Evolutionary conservation across 1,139 yeast genomes (phyloP), one percentile per base, ranked within the genome.

Genomic region (Martiniozyma asiatica): DNA sequence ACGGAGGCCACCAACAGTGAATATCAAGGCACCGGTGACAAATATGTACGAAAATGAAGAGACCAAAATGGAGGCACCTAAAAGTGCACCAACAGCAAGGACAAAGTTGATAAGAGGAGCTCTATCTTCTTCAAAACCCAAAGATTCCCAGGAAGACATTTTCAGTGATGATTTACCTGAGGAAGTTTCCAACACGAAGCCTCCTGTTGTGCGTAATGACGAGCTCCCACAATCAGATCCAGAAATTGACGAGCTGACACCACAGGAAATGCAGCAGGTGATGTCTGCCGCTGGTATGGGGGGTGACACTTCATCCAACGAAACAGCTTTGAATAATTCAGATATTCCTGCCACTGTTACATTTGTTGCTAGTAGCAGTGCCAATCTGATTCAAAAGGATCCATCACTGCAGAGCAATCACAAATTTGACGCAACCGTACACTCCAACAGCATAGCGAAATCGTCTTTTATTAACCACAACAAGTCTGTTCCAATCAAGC

Each of bases 81-180:
- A 24, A 20, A 15, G 22, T 19, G 22, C 24, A 17, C 18, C 20
- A 22, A 26, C 17, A 13, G 20, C 16, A 17, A 14, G 15, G 14
- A 13, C 12, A 24, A 8, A 23, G 20, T 18, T 16, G 25, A 44
- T 44, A 33, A 55, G 37, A 39, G 24, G 42, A 50, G 4, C 9
- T n/a, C 28, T 23, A 12, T 14, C 23, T 22, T 6, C 6, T 17
- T 6, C 7, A 8, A 17, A 17, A 6, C 6, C 6, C 8, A 6
- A 17, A 6, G 7, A 17, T 17, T 17, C 18, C 2, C 17, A 24
- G 37, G 84, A 76, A 33, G 85, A 74, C 40, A 56, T 67, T 34
- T 74, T 75, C 43, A 73, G 82, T 44, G 87, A 77, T 45, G 85
- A 76, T 35, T 50, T 51, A 35, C 59, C 61, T 0, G 62, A 58